Base-by-base conservation (phyloP, 139 green algal species). In the Micromonas pusilla region DNA sequence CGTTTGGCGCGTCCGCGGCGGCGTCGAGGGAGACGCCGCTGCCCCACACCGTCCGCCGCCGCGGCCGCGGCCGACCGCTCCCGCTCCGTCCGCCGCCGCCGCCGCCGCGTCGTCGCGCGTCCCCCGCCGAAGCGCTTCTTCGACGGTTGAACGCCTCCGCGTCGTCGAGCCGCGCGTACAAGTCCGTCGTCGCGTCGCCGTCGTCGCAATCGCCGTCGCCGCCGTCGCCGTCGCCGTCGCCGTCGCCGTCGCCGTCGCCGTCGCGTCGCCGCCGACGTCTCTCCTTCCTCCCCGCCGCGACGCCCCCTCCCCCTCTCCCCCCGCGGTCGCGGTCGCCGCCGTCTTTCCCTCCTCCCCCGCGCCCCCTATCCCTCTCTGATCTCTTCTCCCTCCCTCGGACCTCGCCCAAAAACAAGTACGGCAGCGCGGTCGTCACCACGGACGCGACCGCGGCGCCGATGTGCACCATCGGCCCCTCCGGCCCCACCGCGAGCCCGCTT, bases 401-500 rank as follows among this genome's bases (percentile, higher is more conserved):
- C 23, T 68, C 0, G 19, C 25, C n/a, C 19, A 31, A 26, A 67
- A 21, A 34, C 34, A 33, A 21, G n/a, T 20, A 73, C 28, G 45
- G 45, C 45, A 57, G 9, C 45, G 45, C 45, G 9, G 16, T 9
- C 33, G 73, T 72, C 4, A 74, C 33, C 26, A 54, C 78, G 1
- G 87, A 91, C 1, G 89, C 93, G 1, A 96, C 68, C 76, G 84
- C 90, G 0, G 93, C 90, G 2, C 93, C 93, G 45, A 97, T 90
- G 81, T 97, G 92, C 2, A 97, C 87, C 89, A 97, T 91, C 36
- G 92, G 91, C 0, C 87, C 92, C 85, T 96, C 91, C 2, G 89
- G 91, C 0, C 91, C 91, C 68, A 92, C 87, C 2, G 87, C 84
- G 23, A 78, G 16, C 1, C 20, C 19, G 31, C 54, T 71, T 26